Evolutionary conservation across 345 rosid genomes (phyloP).

Genomic region (Draba incana): DNA sequence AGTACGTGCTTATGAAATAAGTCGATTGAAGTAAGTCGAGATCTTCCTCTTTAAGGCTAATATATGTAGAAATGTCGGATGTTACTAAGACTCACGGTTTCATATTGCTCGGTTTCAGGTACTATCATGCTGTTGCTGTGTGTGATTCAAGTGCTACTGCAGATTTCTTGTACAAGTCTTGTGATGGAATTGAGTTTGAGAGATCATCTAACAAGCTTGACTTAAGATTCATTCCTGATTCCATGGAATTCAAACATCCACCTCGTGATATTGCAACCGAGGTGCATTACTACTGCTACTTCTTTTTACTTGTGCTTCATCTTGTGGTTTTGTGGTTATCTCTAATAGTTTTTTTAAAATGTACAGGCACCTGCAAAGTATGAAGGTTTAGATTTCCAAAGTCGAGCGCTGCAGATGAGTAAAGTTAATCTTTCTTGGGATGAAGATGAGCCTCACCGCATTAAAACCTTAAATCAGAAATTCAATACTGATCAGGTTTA

Average conservation of each 20-base stretch:
- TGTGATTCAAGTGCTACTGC: conserved; percentile 87
- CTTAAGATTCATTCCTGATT: conserved; percentile 88
- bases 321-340: conserved; percentile 10
- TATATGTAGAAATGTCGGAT: not conserved
- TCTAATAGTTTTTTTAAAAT: conserved; percentile 3
- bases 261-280: conserved; percentile 85
- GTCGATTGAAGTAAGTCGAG: conserved; percentile 67
- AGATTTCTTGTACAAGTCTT: conserved; percentile 72
- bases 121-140: conserved; percentile 82
- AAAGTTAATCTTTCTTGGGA: conserved; percentile 84
- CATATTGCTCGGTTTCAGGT: conserved; percentile 47
- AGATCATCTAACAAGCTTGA: conserved; percentile 92
- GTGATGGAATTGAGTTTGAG: conserved; percentile 93
- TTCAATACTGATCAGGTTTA: conserved; percentile 82
- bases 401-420: conserved; percentile 84
- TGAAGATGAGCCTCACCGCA: conserved; percentile 93
- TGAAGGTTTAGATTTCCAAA: conserved; percentile 74
- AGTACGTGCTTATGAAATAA: conserved; percentile 77
- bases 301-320: not conserved
- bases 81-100: not conserved
- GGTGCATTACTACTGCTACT: conserved; percentile 48
- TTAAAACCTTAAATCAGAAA: conserved; percentile 71
- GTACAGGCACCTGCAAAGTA: conserved; percentile 73
- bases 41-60: not conserved
- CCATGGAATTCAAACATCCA: conserved; percentile 87